Evolutionary conservation across 768 basidiomycete species (phyloP).

Genomic region (Trametes gibbosa): DNA sequence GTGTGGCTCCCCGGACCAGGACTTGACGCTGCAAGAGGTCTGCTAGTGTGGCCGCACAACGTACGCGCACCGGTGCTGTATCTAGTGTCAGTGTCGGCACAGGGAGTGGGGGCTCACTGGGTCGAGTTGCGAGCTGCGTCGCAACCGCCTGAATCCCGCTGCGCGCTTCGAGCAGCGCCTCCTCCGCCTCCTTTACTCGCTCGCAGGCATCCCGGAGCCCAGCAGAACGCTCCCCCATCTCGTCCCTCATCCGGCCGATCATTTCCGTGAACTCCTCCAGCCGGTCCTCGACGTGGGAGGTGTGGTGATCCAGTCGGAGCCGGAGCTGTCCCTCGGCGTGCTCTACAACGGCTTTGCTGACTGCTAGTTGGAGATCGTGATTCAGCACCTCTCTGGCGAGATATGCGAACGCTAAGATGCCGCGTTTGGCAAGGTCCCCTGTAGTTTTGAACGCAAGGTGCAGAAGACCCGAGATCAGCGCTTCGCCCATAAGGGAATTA

Average conservation of each 20-base stretch:
- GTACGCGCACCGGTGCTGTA: background rate
- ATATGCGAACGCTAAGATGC: background rate
- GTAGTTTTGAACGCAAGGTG: background rate
- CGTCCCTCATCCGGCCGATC: background rate
- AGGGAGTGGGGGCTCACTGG: background rate
- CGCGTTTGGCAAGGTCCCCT: background rate
- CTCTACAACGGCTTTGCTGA: background rate
- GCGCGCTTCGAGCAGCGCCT: background rate
- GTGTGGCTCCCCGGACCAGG: background rate
- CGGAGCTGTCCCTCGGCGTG: background rate
- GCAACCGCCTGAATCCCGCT: background rate
- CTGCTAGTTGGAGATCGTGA: background rate
- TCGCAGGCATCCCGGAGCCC: background rate
- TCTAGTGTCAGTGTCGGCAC: background rate
- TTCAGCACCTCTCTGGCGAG: background rate
- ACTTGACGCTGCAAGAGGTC: conserved; percentile 2
- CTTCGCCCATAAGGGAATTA: background rate
- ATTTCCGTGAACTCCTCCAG: background rate
- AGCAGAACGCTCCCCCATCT: background rate
- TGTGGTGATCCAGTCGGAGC: background rate
- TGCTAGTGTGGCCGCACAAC: background rate
- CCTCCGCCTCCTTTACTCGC: background rate
- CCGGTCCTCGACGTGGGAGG: background rate
- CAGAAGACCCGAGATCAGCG: background rate
- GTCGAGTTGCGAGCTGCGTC: background rate